Base-by-base conservation (phyloP, 1,284 basidiomycete species). In the Ceratobasidium sp. region DNA sequence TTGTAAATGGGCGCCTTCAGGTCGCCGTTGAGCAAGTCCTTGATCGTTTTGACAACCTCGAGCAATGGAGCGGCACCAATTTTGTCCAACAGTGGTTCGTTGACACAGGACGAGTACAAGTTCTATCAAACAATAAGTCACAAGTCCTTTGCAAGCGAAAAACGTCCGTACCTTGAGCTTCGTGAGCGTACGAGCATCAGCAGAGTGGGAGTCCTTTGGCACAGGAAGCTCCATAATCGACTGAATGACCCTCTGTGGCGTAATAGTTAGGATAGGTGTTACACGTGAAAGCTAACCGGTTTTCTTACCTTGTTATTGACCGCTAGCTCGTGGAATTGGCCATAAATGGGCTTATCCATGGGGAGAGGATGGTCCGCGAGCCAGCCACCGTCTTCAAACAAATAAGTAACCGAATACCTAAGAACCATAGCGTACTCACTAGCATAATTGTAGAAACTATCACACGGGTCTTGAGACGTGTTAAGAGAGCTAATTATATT, bases 381-480 rank as follows among this genome's bases (percentile, higher is more conserved):
- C 96, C 96, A 98, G 29, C 94, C 94, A 27, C 94, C 94, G 79
- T 84, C 82, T 81, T 74, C 6, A 73, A 36, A 33, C 22, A 24
- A 19, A 22, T 65, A 2, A 65, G 63, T 51, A 31, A 19, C 29
- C n/a, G n/a, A 4, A 19, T 27, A 27, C n/a, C n/a, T 41, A 62
- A 79, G 66, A 78, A 11, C 76, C 8, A 76, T 78, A 77, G 51
- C 19, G 11, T 15, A 87, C 90, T 80, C 79, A 95, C 94, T 95
- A 19, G 95, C 90, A 83, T 93, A 99, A 77, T 92, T 88, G 82
- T 97, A 98, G 82, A 99, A 99, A 83, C 97, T 92, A 78, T 98
- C 94, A 84, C 97, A 99, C 0, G 97, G 97, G 82, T 99, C 94
- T 78, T 93, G 87, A 2, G 90, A 86, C 15, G 88, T 87, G 82